Evolutionary conservation across 805 yeast species (phyloP).

Genomic region (Dipodascus geniculatus): DNA sequence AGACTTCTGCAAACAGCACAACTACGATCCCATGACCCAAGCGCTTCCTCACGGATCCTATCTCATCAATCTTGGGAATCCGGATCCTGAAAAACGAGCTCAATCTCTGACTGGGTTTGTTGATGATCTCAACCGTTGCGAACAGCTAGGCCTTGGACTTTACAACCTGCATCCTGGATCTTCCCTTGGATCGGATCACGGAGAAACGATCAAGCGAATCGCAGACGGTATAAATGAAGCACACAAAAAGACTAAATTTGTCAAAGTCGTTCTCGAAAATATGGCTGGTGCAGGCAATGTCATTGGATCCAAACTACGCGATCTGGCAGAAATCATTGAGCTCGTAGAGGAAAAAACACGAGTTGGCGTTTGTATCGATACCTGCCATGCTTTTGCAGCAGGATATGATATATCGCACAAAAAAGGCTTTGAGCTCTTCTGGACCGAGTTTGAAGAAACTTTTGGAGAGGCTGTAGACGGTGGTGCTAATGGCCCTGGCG

Average conservation of each 20-base stretch:
- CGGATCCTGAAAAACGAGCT: constrained; percentile 65
- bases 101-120: constrained; percentile 68
- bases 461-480: constrained; percentile 39
- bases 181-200: constrained; percentile 58
- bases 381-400: constrained; percentile 94
- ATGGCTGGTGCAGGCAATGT: constrained; percentile 97
- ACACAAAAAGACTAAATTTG: constrained; percentile 58
- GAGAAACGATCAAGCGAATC: constrained; percentile 49
- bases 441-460: constrained; percentile 61
- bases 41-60: constrained; percentile 92
- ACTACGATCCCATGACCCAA: constrained; percentile 66
- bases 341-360: constrained; percentile 69
- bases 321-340: constrained; percentile 62
- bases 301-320: constrained; percentile 73
- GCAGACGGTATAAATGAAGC: constrained; percentile 78
- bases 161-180: constrained; percentile 91
- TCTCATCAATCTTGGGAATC: constrained; percentile 85
- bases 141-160: constrained; percentile 66
- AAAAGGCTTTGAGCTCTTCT: constrained; percentile 48
- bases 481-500: background rate
- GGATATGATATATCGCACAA: constrained; percentile 76
- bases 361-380: constrained; percentile 93
- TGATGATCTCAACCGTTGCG: constrained; percentile 85
- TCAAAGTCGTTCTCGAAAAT: constrained; percentile 83
- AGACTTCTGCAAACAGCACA: constrained; percentile 45